Base-by-base conservation (phyloP, 495 filamentous ascomycete species). In the Talaromyces borbonicus region DNA sequence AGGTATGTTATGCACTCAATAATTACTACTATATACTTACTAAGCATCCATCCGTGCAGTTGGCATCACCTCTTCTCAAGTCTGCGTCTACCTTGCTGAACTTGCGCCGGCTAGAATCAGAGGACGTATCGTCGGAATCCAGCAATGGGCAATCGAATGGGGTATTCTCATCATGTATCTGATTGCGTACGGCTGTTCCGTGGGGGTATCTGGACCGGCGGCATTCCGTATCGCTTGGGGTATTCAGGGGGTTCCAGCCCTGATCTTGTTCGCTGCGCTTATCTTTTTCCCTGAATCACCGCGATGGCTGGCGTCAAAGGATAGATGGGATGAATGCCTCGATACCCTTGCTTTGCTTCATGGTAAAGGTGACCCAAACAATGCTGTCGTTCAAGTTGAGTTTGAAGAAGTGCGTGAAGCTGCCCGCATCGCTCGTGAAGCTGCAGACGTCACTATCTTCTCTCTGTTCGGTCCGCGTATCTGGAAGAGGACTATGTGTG, bases 41-140 rank as follows among this genome's bases (percentile, higher is more conserved):
- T n/a, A n/a, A n/a, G n/a, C n/a, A n/a, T n/a, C n/a, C n/a, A n/a
- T 36, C 6, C 4, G 12, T 36, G 7, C 25, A 35, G 82, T 87
- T 43, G 83, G 83, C 48, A 79, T 87, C 49, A 85, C 83, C 1
- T 85, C 81, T 1, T 83, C 82, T 1, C 83, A 87, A 52, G 84
- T 86, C 0, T 82, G 80, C n/a, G 84, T 88, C n/a, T 89, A 87
- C 60, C 72, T 87, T 3, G 82, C 82, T 32, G 83, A 89, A 56
- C 75, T 87, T 29, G 76, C 83, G 4, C 77, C 77, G 40, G 76
- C 78, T 18, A 73, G 78, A 29, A 80, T 80, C 59, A 70, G 76
- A 29, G 84, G 84, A 25, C 77, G 75, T 0, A 73, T 89, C 38
- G 78, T 87, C 40, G 75, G 82, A 33, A 84, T 86, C 48, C 83